phyloP scores from a whole-genome alignment of 2,329 filamentous ascomycete genomes.

The Zymoseptoria brevis region DNA sequence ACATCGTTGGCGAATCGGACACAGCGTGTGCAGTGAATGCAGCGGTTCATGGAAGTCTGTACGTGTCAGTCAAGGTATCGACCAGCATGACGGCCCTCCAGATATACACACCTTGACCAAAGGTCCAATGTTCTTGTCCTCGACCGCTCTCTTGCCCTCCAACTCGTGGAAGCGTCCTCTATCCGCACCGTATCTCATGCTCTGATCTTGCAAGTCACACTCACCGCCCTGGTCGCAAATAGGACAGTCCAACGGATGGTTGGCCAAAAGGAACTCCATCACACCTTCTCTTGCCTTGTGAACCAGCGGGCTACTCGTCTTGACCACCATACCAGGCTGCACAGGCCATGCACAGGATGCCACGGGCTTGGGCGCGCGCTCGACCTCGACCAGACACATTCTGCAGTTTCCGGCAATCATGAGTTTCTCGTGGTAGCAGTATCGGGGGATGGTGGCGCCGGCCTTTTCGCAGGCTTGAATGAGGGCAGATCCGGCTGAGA shows the following conservation, averaged over 20 bases:
- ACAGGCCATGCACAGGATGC: constrained; percentile 99
- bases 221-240: constrained; percentile 99
- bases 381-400: constrained; percentile 99
- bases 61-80: constrained; percentile 10
- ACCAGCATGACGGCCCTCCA: not conserved
- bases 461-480: constrained; percentile 99
- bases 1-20: constrained; percentile 97
- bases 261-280: constrained; percentile 96
- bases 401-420: constrained; percentile 99
- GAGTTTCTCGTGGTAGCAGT: constrained; percentile 99
- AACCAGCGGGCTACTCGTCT: constrained; percentile 90
- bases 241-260: constrained; percentile 91
- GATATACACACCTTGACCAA: constrained; percentile 61
- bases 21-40: constrained; percentile 97
- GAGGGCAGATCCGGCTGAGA: constrained; percentile 79
- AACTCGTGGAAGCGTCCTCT: constrained; percentile 95
- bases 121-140: constrained; percentile 98
- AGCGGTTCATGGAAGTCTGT: constrained; percentile 95
- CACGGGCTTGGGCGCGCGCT: constrained; percentile 90
- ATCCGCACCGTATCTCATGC: constrained; percentile 96
- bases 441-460: constrained; percentile 84
- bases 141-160: constrained; percentile 90
- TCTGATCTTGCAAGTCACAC: constrained; percentile 98
- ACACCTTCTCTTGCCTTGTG: constrained; percentile 98
- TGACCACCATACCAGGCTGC: constrained; percentile 97